Percentiles rank a stretch among this genome's conserved stretches.
phyloP scores from a whole-genome alignment of 1,139 yeast species.

The Debaryomyces singareniensis region DNA sequence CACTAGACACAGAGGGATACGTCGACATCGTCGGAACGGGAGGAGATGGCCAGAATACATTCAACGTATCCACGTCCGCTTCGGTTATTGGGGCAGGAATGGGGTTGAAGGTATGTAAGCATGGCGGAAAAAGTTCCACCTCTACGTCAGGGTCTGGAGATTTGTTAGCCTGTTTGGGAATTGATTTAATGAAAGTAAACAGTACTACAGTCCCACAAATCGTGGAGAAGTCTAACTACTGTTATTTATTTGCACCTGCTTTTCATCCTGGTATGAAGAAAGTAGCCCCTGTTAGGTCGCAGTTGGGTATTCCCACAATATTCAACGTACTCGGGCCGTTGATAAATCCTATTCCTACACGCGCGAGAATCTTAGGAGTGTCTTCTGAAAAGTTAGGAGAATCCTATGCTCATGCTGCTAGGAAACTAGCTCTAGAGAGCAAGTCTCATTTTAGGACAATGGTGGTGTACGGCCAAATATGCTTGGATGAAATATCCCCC shows the following conservation, averaged over 20 bases:
- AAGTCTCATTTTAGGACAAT: slow-evolving; percentile 51
- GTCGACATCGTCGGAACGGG: slow-evolving; percentile 97
- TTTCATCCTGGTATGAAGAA: slow-evolving; percentile 91
- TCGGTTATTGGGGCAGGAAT: slow-evolving; percentile 94
- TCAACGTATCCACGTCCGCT: slow-evolving; percentile 90
- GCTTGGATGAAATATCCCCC: slow-evolving; percentile 90
- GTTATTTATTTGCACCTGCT: slow-evolving; percentile 87
- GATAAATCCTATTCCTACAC: slow-evolving; percentile 81
- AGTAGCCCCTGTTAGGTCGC: slow-evolving; percentile 71
- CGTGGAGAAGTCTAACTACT: slow-evolving; percentile 50
- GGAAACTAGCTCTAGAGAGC: slow-evolving; percentile 41
- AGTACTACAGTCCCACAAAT: slow-evolving; percentile 59
- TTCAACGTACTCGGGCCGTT: slow-evolving; percentile 92
- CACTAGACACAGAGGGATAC: slow-evolving; percentile 47
- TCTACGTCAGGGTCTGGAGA: slow-evolving; percentile 94
- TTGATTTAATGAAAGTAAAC: slow-evolving; percentile 65
- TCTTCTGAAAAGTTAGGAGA: slow-evolving; percentile 73
- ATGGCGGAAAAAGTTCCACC: slow-evolving; percentile 96
- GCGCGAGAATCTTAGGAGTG: slow-evolving; percentile 83
- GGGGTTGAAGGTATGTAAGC: slow-evolving; percentile 76
- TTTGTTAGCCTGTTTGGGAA: slow-evolving; percentile 67
- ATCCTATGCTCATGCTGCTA: slow-evolving; percentile 78
- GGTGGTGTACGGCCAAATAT: slow-evolving; percentile 89
- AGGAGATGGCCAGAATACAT: slow-evolving; percentile 96
- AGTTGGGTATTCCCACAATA: slow-evolving; percentile 83